These are phyloP conservation scores for Globisporangium ultimum DNA, from an alignment of 352 stramenopile genomes.

Conservation along the genomic window DNA sequence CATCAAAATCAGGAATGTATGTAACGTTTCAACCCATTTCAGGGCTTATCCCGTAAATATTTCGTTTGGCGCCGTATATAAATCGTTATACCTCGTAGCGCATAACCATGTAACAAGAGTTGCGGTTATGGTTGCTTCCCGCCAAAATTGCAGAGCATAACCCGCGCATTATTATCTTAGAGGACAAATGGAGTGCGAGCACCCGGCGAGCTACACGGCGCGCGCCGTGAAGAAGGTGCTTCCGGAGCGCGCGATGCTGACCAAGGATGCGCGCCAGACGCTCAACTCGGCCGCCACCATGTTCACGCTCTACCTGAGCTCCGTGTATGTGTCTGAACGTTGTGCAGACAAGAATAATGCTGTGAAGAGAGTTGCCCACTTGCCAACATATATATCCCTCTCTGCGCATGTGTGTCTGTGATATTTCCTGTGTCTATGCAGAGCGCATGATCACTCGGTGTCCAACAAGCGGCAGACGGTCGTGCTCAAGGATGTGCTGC, in stretches of 20 bases:
- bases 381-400: neutral
- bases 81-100: neutral
- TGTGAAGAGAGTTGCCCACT: neutral
- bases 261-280: constrained; percentile 59
- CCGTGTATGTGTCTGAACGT: constrained; percentile 39
- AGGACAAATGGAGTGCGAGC: constrained; percentile 62
- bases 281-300: constrained; percentile 73
- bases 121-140: constrained; percentile 12
- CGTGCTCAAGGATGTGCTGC: constrained; percentile 69
- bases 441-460: constrained; percentile 60
- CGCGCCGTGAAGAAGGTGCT: constrained; percentile 67
- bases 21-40: no score
- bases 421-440: constrained; percentile 11
- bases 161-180: neutral
- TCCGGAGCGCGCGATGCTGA: constrained; percentile 61
- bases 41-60: no score
- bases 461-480: constrained; percentile 77
- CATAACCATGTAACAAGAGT: neutral
- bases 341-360: neutral
- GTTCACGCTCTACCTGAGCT: constrained; percentile 75
- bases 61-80: neutral
- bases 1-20: no score
- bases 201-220: constrained; percentile 59
- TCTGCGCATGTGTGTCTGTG: neutral
- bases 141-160: constrained; percentile 15